These are phyloP conservation scores for Solanum sitiens DNA, from an alignment of 257 asterid genomes.

Conservation along the genomic window DNA sequence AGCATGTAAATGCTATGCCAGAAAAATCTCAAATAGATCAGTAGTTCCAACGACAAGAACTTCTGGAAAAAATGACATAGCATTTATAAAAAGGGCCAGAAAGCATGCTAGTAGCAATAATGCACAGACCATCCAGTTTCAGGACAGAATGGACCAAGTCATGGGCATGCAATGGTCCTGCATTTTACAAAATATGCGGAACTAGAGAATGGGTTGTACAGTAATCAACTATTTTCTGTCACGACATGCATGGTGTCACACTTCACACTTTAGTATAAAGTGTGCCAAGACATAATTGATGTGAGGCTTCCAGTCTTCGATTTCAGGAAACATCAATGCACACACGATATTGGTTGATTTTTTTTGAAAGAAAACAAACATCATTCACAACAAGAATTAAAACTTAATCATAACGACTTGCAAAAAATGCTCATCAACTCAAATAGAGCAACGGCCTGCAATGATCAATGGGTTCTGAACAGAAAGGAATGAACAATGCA, in stretches of 20 bases:
- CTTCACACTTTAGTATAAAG: background rate
- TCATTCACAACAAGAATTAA: conserved; percentile 1
- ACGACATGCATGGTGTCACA: background rate
- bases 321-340: conserved; percentile 17
- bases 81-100: background rate
- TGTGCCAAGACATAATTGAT: background rate
- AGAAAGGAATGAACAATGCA: background rate
- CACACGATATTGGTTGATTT: too few species aligned
- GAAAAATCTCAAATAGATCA: background rate
- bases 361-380: conserved; percentile 1
- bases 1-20: background rate
- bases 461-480: background rate
- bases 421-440: background rate
- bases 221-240: background rate
- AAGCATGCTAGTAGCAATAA: background rate
- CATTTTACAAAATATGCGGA: background rate
- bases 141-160: background rate
- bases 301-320: background rate
- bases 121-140: background rate
- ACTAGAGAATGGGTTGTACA: background rate
- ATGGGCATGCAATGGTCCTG: background rate
- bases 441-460: background rate
- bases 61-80: background rate
- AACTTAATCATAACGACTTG: background rate
- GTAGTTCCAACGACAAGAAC: background rate